Percentiles rank a stretch among this genome's conserved stretches.
phyloP scores from a whole-genome alignment of 345 rosid species.

The Syzygium jambos region DNA sequence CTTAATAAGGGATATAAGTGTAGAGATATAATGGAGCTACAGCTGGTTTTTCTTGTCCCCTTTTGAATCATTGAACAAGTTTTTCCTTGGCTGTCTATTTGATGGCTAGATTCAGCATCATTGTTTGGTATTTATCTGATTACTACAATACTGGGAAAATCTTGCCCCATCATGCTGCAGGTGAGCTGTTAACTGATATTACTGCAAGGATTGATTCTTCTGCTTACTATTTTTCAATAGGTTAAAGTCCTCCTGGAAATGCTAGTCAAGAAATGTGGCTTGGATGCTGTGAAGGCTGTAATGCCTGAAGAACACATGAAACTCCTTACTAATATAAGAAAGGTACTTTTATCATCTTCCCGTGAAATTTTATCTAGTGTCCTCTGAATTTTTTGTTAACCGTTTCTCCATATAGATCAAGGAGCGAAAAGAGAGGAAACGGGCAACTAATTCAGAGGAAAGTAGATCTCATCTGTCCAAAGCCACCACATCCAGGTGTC shows the following conservation, averaged over 20 bases:
- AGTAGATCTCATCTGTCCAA: conserved; percentile 57
- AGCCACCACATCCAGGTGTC: conserved; percentile 74
- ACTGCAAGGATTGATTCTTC: neutral
- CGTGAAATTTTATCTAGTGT: neutral
- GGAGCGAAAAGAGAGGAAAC: conserved; percentile 70
- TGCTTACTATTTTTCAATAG: conserved; percentile 17
- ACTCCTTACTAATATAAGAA: conserved; percentile 85
- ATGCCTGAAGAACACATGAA: conserved; percentile 98
- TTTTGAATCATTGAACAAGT: neutral
- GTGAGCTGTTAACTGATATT: neutral
- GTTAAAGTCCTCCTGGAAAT: conserved; percentile 89
- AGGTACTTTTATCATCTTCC: conserved; percentile 35
- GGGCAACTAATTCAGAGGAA: conserved; percentile 47
- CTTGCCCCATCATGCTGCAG: neutral
- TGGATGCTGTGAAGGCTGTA: conserved; percentile 89
- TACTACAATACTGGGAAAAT: neutral
- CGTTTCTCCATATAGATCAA: conserved; percentile 34
- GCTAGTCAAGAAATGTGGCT: conserved; percentile 91
- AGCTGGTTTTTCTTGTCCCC: neutral
- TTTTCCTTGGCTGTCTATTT: neutral
- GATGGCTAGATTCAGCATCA: neutral
- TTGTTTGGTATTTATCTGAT: neutral
- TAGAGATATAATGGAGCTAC: neutral
- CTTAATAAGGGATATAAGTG: neutral
- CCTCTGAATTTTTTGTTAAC: neutral